Evolutionary conservation across 2,329 filamentous ascomycete species (phyloP).

Genomic region (Moelleriella libera): DNA sequence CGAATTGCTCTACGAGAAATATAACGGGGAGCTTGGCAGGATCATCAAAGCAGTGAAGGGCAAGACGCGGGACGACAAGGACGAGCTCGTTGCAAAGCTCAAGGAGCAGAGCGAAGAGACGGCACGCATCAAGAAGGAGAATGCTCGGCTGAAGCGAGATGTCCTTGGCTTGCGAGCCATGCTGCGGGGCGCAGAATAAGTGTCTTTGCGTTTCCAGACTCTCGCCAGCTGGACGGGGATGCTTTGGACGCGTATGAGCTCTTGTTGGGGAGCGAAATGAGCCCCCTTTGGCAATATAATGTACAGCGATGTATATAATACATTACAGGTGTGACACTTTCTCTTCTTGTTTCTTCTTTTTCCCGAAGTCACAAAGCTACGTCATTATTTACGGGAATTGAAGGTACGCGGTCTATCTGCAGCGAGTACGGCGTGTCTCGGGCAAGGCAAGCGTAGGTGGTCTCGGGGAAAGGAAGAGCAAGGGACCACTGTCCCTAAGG

Average conservation of each 20-base stretch:
- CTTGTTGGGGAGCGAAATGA: not conserved
- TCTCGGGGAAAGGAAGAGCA: too few species aligned
- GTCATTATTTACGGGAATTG: too few species aligned
- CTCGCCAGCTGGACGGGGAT: constrained; percentile 5
- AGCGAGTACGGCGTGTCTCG: too few species aligned
- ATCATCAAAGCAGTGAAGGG: constrained; percentile 63
- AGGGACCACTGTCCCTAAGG: too few species aligned
- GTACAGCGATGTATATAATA: constrained; percentile 3
- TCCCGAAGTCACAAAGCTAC: too few species aligned
- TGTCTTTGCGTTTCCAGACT: constrained; percentile 10
- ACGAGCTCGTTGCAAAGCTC: constrained; percentile 58
- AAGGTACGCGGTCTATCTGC: too few species aligned
- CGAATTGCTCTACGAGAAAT: constrained; percentile 79
- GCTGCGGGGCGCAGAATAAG: constrained; percentile 29
- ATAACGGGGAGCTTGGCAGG: constrained; percentile 80
- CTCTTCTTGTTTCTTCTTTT: too few species aligned
- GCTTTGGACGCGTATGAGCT: not conserved
- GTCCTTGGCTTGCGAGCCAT: constrained; percentile 53
- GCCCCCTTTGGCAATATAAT: not conserved
- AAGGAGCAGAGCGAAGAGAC: constrained; percentile 67
- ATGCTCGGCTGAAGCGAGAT: constrained; percentile 68
- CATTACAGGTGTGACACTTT: not conserved
- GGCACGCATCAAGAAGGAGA: constrained; percentile 69
- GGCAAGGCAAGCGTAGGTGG: too few species aligned
- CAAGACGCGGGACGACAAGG: constrained; percentile 62